These are phyloP conservation scores for Buxus sempervirens DNA, from an alignment of 164 flowering plant genomes.

Conservation along the genomic window DNA sequence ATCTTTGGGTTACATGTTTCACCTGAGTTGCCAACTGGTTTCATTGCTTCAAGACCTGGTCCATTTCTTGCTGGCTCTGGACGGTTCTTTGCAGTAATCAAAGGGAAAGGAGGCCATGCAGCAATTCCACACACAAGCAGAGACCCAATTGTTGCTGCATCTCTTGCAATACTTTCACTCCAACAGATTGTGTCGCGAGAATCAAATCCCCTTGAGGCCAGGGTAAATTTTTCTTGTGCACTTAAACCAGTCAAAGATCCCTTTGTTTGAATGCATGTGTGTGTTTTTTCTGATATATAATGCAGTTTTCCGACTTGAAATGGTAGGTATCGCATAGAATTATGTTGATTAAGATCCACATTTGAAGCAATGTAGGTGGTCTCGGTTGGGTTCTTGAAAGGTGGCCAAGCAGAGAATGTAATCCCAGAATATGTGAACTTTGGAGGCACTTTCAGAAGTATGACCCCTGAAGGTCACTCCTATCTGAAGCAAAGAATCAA, in stretches of 20 bases:
- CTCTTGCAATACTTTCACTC: conserved; percentile 50
- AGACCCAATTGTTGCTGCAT: conserved; percentile 65
- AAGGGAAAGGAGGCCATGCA: conserved; percentile 63
- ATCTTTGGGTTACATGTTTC: conserved; percentile 74
- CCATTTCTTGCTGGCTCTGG: conserved; percentile 57
- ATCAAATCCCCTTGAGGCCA: conserved; percentile 62
- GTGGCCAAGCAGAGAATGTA: conserved; percentile 51
- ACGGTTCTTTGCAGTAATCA: conserved; percentile 42
- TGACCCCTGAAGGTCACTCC: conserved; percentile 44
- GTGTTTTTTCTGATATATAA: too few species aligned
- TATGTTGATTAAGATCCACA: not conserved
- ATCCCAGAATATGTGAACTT: conserved; percentile 55
- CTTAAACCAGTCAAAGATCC: not conserved
- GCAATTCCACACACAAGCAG: conserved; percentile 38
- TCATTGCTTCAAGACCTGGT: conserved; percentile 65
- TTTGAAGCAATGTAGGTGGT: conserved; percentile 42
- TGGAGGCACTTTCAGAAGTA: conserved; percentile 72
- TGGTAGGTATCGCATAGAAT: not conserved
- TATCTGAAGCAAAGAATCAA: conserved; percentile 47
- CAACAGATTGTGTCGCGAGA: conserved; percentile 75
- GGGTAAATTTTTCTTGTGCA: conserved; percentile 24
- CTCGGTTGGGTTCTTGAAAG: conserved; percentile 49
- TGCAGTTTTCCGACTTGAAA: too few species aligned
- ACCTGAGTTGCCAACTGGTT: conserved; percentile 44
- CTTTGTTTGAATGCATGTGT: too few species aligned